These are phyloP conservation scores for Penicillium frequentans DNA, from an alignment of 2,329 filamentous ascomycete species.

Conservation along the genomic window DNA sequence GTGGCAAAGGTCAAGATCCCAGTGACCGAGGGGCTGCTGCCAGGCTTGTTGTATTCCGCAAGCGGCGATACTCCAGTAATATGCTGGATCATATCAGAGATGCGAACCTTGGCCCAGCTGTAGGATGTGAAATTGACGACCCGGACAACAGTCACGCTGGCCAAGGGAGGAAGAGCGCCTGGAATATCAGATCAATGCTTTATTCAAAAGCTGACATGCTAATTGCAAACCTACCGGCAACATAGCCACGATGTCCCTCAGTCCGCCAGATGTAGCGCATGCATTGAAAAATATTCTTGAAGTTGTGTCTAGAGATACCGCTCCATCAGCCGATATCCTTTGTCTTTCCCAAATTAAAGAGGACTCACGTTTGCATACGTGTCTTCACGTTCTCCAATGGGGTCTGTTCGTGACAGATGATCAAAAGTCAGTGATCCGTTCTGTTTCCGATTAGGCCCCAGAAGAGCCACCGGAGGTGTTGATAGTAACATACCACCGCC, in stretches of 20 bases:
- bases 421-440: conserved; percentile 11
- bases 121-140: conserved; percentile 50
- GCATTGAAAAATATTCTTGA: conserved; percentile 44
- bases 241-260: conserved; percentile 49
- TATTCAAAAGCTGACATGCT: background rate
- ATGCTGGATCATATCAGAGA: conserved; percentile 41
- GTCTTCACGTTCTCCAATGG: conserved; percentile 51
- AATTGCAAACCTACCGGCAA: conserved; percentile 40
- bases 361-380: conserved; percentile 50
- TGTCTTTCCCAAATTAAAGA: background rate
- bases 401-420: conserved; percentile 31
- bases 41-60: conserved; percentile 41
- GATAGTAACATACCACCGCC: conserved; percentile 39
- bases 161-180: conserved; percentile 47
- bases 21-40: conserved; percentile 43
- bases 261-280: conserved; percentile 47
- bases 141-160: conserved; percentile 47
- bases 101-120: conserved; percentile 41
- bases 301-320: conserved; percentile 40
- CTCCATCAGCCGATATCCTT: conserved; percentile 3
- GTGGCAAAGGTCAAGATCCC: conserved; percentile 44
- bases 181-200: background rate
- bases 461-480: background rate
- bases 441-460: background rate
- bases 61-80: conserved; percentile 44